Conservation (phyloP, 768 basidiomycete genomes). For the Boletellus emodensis region DNA sequence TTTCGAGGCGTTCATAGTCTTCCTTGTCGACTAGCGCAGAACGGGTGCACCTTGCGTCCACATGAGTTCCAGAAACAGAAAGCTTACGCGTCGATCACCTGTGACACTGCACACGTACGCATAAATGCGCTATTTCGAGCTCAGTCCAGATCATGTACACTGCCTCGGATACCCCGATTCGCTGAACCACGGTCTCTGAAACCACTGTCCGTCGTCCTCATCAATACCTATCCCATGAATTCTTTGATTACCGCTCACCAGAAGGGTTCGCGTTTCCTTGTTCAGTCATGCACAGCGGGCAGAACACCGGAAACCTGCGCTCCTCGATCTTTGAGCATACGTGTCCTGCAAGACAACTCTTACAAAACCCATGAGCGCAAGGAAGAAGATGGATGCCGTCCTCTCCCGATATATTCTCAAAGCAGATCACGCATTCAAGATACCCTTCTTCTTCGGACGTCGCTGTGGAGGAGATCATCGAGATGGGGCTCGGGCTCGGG, state of each 20-base stretch:
- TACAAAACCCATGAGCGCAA: constrained; percentile 55
- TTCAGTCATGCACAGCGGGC: constrained; percentile 50
- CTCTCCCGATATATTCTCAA: constrained; percentile 42
- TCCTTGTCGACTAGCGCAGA: constrained; percentile 47
- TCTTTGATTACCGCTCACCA: constrained; percentile 23
- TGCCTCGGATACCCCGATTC: constrained; percentile 41
- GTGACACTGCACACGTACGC: constrained; percentile 44
- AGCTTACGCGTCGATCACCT: constrained; percentile 32
- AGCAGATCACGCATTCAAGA: constrained; percentile 55
- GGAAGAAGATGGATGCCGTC: constrained; percentile 35
- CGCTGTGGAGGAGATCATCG: not conserved
- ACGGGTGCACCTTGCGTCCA: constrained; percentile 42
- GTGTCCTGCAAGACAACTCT: constrained; percentile 44
- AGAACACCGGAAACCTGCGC: constrained; percentile 53
- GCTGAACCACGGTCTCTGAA: constrained; percentile 32
- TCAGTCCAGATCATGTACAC: constrained; percentile 41
- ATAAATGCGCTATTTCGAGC: constrained; percentile 42
- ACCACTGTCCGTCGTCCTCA: constrained; percentile 32
- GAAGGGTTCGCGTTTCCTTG: constrained; percentile 25
- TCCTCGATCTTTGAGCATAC: constrained; percentile 46
- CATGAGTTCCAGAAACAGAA: not conserved
- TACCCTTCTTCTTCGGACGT: constrained; percentile 7
- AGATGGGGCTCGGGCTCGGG: not conserved
- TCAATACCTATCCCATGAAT: not conserved
- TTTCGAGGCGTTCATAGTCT: constrained; percentile 39